A percentile compares a stretch with the other conserved stretches of the same genome.
Conservation (phyloP, 2,329 filamentous ascomycete genomes). For the Elsinoe batatas region DNA sequence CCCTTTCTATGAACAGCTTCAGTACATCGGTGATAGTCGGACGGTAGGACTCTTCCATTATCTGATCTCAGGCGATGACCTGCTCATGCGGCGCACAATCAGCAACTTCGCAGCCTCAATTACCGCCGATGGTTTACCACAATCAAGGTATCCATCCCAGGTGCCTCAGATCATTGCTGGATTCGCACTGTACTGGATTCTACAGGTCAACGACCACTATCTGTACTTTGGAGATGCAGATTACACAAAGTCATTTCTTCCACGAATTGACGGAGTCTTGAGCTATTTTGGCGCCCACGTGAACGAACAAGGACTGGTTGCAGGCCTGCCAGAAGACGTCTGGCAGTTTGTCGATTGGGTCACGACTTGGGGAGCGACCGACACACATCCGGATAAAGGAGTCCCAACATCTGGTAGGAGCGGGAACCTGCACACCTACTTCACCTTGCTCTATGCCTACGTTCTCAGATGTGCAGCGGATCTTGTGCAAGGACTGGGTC, state of each 20-base stretch:
- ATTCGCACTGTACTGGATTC: slow-evolving; percentile 8
- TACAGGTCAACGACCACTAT: slow-evolving; percentile 26
- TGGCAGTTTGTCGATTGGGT: slow-evolving; percentile 34
- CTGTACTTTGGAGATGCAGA: slow-evolving; percentile 28
- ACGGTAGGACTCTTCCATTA: slow-evolving; percentile 21
- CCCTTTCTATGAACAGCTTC: slow-evolving; percentile 18
- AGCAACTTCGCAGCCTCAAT: slow-evolving; percentile 18
- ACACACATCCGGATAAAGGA: slow-evolving; percentile 29
- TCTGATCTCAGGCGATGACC: slow-evolving; percentile 22
- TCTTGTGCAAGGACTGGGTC: slow-evolving; percentile 26
- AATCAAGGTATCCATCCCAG: slow-evolving; percentile 29
- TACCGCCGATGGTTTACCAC: slow-evolving; percentile 25
- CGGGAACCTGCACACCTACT: slow-evolving; percentile 33
- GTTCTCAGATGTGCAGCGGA: slow-evolving; percentile 29
- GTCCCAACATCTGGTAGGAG: slow-evolving; percentile 31
- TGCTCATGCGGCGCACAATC: slow-evolving; percentile 21
- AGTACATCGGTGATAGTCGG: slow-evolving; percentile 23
- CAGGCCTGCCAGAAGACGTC: slow-evolving; percentile 21
- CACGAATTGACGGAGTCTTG: slow-evolving; percentile 28
- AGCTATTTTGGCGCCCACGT: slow-evolving; percentile 26
- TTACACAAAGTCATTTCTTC: slow-evolving; percentile 26
- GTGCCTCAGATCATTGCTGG: slow-evolving; percentile 30
- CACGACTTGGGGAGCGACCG: slow-evolving; percentile 18
- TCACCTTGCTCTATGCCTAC: slow-evolving; percentile 26
- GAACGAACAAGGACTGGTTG: slow-evolving; percentile 21